Percentiles rank a stretch among this genome's conserved stretches.
Conservation (phyloP, 2,329 filamentous ascomycete species). For the Ophiostoma triangulosporum region DNA sequence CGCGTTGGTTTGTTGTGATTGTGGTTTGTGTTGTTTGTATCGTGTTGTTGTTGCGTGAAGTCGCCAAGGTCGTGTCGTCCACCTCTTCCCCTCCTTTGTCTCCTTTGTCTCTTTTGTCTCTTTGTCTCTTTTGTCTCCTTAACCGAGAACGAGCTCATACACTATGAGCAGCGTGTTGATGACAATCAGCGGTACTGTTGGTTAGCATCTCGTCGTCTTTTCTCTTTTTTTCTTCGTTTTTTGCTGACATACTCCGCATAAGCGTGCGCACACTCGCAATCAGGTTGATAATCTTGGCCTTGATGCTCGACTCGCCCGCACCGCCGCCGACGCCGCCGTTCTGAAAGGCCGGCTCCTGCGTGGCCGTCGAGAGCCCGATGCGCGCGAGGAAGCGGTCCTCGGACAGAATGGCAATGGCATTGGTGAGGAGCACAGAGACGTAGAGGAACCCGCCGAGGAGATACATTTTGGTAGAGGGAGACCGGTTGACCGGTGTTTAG, state of each 20-base stretch:
- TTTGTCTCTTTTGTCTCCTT: slow-evolving; percentile 14
- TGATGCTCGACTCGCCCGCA: slow-evolving; percentile 59
- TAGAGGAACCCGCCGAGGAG: slow-evolving; percentile 5
- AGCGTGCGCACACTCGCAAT: slow-evolving; percentile 83
- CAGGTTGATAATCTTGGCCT: slow-evolving; percentile 76
- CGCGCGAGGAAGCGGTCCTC: slow-evolving; percentile 87
- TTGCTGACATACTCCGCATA: slow-evolving; percentile 81
- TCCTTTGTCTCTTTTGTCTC: not conserved
- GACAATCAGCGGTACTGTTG: slow-evolving; percentile 65
- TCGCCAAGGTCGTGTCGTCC: not conserved
- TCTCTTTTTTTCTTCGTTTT: too few relatives aligned
- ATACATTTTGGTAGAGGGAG: not conserved
- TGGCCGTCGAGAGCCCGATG: slow-evolving; percentile 66
- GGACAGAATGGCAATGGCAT: slow-evolving; percentile 84
- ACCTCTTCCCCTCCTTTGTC: not conserved
- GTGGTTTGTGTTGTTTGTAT: not conserved
- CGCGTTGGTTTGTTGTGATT: not conserved
- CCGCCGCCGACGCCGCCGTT: slow-evolving; percentile 25
- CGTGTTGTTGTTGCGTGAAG: not conserved
- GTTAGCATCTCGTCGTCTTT: too few relatives aligned
- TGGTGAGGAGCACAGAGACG: slow-evolving; percentile 80
- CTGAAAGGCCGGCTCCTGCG: slow-evolving; percentile 67
- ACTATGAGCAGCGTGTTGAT: slow-evolving; percentile 73
- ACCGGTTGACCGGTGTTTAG: not conserved
- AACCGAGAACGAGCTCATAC: slow-evolving; percentile 68